phyloP scores from a whole-genome alignment of 2,329 filamentous ascomycete species.

The Aspergillus terreus region DNA sequence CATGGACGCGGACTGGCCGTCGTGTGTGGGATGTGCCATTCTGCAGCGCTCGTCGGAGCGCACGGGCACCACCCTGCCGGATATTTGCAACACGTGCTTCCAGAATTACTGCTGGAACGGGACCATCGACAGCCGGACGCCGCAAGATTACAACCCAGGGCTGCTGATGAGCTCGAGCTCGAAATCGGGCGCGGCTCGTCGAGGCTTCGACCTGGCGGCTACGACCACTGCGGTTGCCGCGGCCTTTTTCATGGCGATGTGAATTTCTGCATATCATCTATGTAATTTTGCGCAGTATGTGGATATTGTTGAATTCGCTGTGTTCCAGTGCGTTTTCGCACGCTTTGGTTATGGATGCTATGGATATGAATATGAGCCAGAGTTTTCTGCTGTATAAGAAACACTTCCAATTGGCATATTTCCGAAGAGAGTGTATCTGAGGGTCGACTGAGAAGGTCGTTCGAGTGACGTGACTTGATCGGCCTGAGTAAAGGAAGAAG shows the following conservation, averaged over 20 bases:
- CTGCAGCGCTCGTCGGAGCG: constrained; percentile 71
- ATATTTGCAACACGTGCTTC: constrained; percentile 74
- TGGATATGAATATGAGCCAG: no score
- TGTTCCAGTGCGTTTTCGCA: no score
- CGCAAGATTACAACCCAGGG: constrained; percentile 9
- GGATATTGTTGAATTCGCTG: neutral
- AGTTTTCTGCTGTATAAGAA: no score
- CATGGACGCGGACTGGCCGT: constrained; percentile 68
- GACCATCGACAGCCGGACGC: constrained; percentile 44
- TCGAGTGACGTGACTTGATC: no score
- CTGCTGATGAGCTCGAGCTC: constrained; percentile 1
- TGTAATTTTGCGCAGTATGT: neutral
- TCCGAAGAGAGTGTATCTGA: no score
- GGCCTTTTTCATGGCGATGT: constrained; percentile 5
- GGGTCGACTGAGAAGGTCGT: no score
- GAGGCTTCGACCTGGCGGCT: constrained; percentile 1
- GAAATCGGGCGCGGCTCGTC: constrained; percentile 2
- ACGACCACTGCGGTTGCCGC: constrained; percentile 2
- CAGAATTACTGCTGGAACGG: constrained; percentile 89
- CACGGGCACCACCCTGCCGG: constrained; percentile 65
- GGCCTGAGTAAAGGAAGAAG: no score
- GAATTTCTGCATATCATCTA: neutral
- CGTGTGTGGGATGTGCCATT: constrained; percentile 85
- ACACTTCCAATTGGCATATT: no score
- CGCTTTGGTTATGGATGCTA: no score